These are phyloP conservation scores for Raphidocelis subcapitata DNA, from an alignment of 139 green algal genomes.

Conservation along the genomic window DNA sequence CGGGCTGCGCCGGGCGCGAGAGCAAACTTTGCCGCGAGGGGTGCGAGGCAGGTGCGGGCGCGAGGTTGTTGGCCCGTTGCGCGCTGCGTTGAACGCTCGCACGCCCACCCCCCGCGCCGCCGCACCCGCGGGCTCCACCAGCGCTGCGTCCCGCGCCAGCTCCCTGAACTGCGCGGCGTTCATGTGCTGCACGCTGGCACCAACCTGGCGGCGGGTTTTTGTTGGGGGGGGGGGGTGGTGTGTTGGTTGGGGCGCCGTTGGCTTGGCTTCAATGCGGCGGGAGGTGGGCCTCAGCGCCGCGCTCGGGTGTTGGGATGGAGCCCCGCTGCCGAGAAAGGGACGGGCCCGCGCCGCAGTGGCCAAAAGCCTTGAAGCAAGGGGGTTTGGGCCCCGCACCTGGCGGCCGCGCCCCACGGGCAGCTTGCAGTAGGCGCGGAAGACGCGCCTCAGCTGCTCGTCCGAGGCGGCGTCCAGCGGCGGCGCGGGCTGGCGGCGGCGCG, in stretches of 20 bases:
- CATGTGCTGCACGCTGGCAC: conserved; percentile 41
- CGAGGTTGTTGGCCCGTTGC: no score
- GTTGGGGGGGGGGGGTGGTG: no score
- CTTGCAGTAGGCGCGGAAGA: conserved; percentile 58
- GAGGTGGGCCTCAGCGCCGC: neutral
- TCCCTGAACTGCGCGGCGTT: conserved; percentile 57
- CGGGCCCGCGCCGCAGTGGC: neutral
- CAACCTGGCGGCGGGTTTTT: conserved; percentile 14
- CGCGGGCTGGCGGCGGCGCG: neutral
- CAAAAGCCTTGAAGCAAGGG: no score
- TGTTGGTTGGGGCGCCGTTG: no score
- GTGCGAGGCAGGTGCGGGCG: no score
- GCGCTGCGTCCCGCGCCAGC: conserved; percentile 47
- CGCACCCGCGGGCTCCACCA: conserved; percentile 57
- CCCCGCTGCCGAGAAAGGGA: no score
- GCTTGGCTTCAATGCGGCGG: no score
- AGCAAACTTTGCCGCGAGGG: no score
- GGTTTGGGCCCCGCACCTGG: conserved; percentile 22
- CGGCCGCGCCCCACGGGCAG: conserved; percentile 14
- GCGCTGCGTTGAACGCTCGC: no score
- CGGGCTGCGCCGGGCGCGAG: no score
- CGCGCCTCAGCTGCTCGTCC: conserved; percentile 36
- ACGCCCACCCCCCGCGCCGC: neutral
- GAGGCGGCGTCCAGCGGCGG: conserved; percentile 16
- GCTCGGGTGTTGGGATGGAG: neutral